Evolutionary conservation across 192 early-diverging fungal species (phyloP).

Genomic region (Tieghemiomyces parasiticus): DNA sequence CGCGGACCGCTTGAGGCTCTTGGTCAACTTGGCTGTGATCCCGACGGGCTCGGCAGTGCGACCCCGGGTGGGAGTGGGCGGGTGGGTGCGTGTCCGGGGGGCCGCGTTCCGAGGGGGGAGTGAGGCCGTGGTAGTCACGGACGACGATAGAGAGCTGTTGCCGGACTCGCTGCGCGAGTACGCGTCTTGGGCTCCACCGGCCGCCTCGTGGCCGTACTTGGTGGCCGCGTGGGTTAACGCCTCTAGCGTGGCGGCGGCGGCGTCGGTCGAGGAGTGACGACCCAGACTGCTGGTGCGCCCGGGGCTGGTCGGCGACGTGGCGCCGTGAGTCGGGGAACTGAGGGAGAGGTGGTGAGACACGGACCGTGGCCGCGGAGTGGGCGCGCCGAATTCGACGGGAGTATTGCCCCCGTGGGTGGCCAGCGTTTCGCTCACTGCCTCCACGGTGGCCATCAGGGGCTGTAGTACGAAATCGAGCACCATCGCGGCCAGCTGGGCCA

Average conservation of each 20-base stretch:
- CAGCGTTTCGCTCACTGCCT: background rate
- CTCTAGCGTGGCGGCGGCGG: background rate
- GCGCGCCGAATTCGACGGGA: too few relatives aligned
- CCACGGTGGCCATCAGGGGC: slow-evolving; percentile 19
- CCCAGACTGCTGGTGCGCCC: background rate
- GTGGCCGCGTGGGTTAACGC: slow-evolving; percentile 11
- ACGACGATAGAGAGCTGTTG: slow-evolving; percentile 10
- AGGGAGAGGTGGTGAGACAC: background rate
- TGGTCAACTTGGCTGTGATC: slow-evolving; percentile 19
- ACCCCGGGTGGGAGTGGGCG: slow-evolving; percentile 11
- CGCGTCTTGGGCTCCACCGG: too few relatives aligned
- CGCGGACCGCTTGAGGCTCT: slow-evolving; percentile 25
- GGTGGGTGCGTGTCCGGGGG: slow-evolving; percentile 17
- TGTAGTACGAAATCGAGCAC: slow-evolving; percentile 55
- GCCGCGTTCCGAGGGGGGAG: too few relatives aligned
- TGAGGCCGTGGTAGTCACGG: slow-evolving; percentile 13
- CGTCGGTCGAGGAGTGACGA: background rate
- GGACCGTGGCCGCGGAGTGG: background rate
- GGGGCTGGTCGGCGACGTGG: background rate
- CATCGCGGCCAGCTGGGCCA: slow-evolving; percentile 36
- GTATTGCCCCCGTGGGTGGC: background rate
- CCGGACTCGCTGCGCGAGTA: slow-evolving; percentile 12
- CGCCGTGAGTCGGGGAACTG: background rate
- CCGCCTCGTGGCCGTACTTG: slow-evolving; percentile 12
- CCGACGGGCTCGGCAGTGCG: slow-evolving; percentile 14